A percentile compares a stretch with the other conserved stretches of the same genome.
Conservation (phyloP, 164 flowering plant genomes). For the Buxus sempervirens region DNA sequence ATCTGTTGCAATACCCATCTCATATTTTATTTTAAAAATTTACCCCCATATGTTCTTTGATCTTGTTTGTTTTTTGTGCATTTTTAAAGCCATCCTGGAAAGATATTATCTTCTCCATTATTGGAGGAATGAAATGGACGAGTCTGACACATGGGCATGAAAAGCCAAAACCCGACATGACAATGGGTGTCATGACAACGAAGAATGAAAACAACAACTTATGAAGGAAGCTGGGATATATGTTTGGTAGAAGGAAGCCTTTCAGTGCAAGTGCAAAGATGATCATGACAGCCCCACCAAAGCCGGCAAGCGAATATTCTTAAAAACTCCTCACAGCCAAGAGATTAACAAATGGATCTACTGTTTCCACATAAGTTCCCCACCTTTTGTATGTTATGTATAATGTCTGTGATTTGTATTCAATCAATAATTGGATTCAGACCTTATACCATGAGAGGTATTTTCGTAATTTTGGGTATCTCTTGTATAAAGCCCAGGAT, state of each 20-base stretch:
- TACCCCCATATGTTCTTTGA: too few relatives aligned
- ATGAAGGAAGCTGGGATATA: not conserved
- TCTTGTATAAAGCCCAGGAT: too few relatives aligned
- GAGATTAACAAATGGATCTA: not conserved
- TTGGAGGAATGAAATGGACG: not conserved
- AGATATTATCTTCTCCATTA: not conserved
- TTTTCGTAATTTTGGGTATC: too few relatives aligned
- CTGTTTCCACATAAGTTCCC: not conserved
- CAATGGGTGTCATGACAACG: not conserved
- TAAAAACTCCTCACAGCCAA: not conserved
- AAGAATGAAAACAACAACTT: not conserved
- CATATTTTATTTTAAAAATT: too few relatives aligned
- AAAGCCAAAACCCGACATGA: not conserved
- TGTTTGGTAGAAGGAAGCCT: not conserved
- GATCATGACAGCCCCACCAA: too few relatives aligned
- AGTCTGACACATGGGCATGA: not conserved
- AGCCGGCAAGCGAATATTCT: not conserved
- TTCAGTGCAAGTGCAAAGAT: not conserved
- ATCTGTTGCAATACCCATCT: too few relatives aligned
- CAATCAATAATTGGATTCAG: too few relatives aligned
- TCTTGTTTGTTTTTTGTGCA: not conserved
- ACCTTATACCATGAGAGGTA: too few relatives aligned
- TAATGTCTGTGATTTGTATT: too few relatives aligned
- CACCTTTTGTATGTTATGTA: too few relatives aligned
- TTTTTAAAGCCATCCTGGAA: too few relatives aligned